phyloP scores from a whole-genome alignment of 768 basidiomycete genomes.

The Boletus barrowsii region DNA sequence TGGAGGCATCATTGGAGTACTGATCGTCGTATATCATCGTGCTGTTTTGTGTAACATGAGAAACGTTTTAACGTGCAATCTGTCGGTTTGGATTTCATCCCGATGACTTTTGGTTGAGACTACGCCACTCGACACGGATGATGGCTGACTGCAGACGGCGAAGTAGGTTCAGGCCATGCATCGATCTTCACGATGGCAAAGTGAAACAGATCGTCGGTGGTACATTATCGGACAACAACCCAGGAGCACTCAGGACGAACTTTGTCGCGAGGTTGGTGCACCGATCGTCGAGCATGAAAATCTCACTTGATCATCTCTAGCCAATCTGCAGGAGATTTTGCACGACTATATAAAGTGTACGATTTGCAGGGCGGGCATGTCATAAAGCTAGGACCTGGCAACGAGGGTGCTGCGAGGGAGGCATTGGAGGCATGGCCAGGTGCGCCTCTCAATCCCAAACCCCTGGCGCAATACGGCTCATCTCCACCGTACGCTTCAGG shows the following conservation, averaged over 20 bases:
- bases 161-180: conserved; percentile 84
- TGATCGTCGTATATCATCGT: conserved; percentile 29
- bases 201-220: conserved; percentile 99
- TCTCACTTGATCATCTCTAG: conserved; percentile 38
- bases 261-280: conserved; percentile 74
- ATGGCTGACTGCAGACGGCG: conserved; percentile 25
- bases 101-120: neutral
- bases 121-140: neutral
- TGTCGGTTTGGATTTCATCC: neutral
- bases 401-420: conserved; percentile 84
- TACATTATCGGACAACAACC: conserved; percentile 70
- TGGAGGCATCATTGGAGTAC: conserved; percentile 78
- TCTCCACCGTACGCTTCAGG: conserved; percentile 37
- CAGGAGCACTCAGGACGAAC: conserved; percentile 73
- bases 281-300: neutral
- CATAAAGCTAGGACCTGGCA: conserved; percentile 90
- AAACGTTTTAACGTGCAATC: neutral
- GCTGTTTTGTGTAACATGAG: conserved; percentile 7
- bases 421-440: conserved; percentile 86
- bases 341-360: conserved; percentile 68
- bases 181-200: conserved; percentile 92
- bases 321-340: conserved; percentile 76
- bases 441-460: conserved; percentile 22
- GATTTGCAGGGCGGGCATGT: conserved; percentile 86
- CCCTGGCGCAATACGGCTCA: neutral